These are phyloP conservation scores for Lasiosphaeria hispida DNA, from an alignment of 495 filamentous ascomycete genomes.

Conservation along the genomic window DNA sequence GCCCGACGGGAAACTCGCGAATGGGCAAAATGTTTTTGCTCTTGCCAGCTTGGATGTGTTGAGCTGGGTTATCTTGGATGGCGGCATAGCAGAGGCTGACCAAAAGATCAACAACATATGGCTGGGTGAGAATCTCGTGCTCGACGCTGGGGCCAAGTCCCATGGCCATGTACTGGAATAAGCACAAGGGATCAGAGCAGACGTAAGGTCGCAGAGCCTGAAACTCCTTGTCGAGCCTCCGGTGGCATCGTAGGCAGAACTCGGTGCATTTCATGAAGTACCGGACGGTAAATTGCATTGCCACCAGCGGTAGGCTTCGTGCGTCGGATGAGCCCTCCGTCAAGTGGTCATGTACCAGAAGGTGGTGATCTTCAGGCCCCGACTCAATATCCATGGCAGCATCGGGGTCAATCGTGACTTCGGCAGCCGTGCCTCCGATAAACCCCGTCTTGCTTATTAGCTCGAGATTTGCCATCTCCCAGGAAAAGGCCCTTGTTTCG, in stretches of 20 bases:
- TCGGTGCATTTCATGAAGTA: constrained; percentile 82
- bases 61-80: constrained; percentile 11
- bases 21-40: not conserved
- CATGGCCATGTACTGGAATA: constrained; percentile 89
- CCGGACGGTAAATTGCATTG: constrained; percentile 76
- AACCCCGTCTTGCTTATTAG: constrained; percentile 23
- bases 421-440: not conserved
- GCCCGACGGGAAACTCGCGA: not conserved
- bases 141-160: constrained; percentile 85
- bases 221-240: constrained; percentile 64
- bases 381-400: not conserved
- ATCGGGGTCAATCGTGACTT: constrained; percentile 21
- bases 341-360: constrained; percentile 55
- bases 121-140: constrained; percentile 76
- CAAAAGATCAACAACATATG: constrained; percentile 81
- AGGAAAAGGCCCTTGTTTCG: constrained; percentile 50
- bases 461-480: constrained; percentile 70
- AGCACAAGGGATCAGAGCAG: constrained; percentile 74
- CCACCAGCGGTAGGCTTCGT: constrained; percentile 62
- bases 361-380: constrained; percentile 1
- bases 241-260: constrained; percentile 86
- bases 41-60: not conserved
- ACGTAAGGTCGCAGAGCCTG: constrained; percentile 92
- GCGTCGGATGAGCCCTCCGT: constrained; percentile 14
- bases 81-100: constrained; percentile 76